phyloP scores from a whole-genome alignment of 192 early-diverging fungal species.

The Coemansia sp. region DNA sequence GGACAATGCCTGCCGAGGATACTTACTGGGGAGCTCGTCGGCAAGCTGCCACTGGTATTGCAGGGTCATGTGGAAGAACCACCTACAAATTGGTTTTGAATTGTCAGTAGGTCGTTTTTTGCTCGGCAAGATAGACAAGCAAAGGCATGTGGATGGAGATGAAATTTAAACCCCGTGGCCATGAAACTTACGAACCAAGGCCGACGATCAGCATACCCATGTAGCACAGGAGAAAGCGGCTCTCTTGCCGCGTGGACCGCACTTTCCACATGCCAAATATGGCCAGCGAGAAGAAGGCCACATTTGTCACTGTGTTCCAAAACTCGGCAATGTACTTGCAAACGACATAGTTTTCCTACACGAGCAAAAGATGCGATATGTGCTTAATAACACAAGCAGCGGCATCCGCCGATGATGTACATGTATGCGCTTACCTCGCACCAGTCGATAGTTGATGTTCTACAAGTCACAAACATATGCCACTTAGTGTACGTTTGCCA shows the following conservation, averaged over 20 bases:
- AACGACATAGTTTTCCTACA: conserved; percentile 68
- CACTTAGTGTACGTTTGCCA: not conserved
- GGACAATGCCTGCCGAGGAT: not conserved
- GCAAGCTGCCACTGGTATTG: conserved; percentile 68
- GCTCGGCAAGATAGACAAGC: conserved; percentile 1
- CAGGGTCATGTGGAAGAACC: conserved; percentile 77
- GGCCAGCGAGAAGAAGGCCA: conserved; percentile 62
- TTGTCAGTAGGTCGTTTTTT: not conserved
- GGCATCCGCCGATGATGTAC: not conserved
- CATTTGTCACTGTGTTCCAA: conserved; percentile 73
- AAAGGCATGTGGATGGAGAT: not conserved
- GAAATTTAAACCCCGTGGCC: not conserved
- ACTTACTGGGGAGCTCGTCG: conserved; percentile 76
- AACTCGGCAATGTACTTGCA: conserved; percentile 75
- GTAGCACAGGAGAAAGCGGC: conserved; percentile 60
- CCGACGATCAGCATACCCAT: conserved; percentile 64
- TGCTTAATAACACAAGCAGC: not conserved
- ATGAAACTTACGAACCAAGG: conserved; percentile 60
- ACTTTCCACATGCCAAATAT: conserved; percentile 61
- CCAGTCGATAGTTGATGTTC: conserved; percentile 54
- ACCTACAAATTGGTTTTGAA: conserved; percentile 29
- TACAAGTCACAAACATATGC: conserved; percentile 12
- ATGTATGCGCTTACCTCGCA: conserved; percentile 39
- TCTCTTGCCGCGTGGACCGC: conserved; percentile 48
- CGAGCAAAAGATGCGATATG: not conserved